Conservation (phyloP, 2,329 filamentous ascomycete genomes). For the Aspergillus quadrilineatus region DNA sequence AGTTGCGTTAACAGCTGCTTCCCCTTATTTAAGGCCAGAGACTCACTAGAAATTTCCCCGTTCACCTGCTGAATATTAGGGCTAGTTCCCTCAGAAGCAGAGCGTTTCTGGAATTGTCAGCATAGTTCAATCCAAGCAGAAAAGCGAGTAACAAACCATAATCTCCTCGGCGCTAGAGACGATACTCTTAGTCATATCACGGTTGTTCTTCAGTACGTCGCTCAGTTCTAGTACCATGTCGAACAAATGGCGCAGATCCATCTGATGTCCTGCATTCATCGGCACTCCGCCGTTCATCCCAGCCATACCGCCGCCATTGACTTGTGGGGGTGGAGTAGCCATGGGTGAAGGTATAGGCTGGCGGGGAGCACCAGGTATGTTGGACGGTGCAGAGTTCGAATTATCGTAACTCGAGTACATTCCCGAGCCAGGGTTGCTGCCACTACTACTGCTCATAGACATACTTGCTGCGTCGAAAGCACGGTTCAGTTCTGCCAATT, state of each 20-base stretch:
- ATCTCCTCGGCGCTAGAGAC: conserved; percentile 51
- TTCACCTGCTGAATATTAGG: conserved; percentile 45
- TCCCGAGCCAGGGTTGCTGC: conserved; percentile 28
- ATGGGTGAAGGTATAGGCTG: conserved; percentile 36
- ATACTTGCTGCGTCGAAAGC: conserved; percentile 36
- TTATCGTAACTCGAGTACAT: conserved; percentile 37
- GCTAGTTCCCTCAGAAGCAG: conserved; percentile 40
- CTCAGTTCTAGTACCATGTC: conserved; percentile 52
- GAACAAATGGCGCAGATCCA: conserved; percentile 53
- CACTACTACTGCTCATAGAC: conserved; percentile 35
- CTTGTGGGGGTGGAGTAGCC: conserved; percentile 31
- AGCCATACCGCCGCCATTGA: conserved; percentile 38
- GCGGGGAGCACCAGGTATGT: conserved; percentile 34
- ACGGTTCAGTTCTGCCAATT: conserved; percentile 36
- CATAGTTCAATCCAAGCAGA: neutral
- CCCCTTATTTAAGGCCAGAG: neutral
- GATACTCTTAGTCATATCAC: conserved; percentile 50
- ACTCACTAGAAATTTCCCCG: conserved; percentile 44
- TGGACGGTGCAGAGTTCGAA: conserved; percentile 28
- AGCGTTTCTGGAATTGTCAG: conserved; percentile 39
- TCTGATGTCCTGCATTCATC: conserved; percentile 52
- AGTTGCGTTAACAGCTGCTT: neutral
- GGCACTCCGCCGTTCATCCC: conserved; percentile 41
- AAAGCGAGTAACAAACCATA: conserved; percentile 36
- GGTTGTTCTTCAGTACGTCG: conserved; percentile 50